These are phyloP conservation scores for Aspergillus arachidicola DNA, from an alignment of 2,329 filamentous ascomycete genomes.

Conservation along the genomic window DNA sequence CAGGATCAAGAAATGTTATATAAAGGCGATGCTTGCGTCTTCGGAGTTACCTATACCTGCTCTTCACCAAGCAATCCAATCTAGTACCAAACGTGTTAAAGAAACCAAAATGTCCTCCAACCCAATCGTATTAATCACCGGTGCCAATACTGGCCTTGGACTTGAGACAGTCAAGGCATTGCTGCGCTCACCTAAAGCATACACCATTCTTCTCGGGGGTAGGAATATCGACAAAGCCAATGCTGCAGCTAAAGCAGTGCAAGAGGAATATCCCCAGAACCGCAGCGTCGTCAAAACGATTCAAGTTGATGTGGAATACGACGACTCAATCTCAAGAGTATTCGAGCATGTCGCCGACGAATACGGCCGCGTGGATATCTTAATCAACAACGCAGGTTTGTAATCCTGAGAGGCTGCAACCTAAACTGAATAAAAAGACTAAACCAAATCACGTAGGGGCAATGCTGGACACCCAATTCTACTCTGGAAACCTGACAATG, in stretches of 20 bases:
- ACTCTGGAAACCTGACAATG: conserved; percentile 30
- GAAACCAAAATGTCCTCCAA: background rate
- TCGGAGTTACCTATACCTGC: no score
- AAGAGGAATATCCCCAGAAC: conserved; percentile 40
- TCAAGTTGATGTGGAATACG: conserved; percentile 57
- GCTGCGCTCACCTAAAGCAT: conserved; percentile 49
- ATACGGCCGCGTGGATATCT: conserved; percentile 52
- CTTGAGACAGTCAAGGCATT: conserved; percentile 61
- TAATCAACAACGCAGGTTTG: conserved; percentile 62
- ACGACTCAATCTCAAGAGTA: conserved; percentile 54
- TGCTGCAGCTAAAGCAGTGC: conserved; percentile 47
- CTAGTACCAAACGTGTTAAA: background rate
- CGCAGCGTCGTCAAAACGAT: conserved; percentile 43
- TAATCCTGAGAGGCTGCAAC: background rate
- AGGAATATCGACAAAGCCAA: conserved; percentile 56
- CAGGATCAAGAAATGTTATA: background rate
- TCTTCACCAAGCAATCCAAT: background rate
- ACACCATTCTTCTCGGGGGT: conserved; percentile 60
- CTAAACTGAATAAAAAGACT: no score
- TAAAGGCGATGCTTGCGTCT: background rate
- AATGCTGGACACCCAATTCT: conserved; percentile 33
- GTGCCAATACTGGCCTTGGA: conserved; percentile 64
- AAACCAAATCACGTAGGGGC: conserved; percentile 9
- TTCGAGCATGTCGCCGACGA: conserved; percentile 47
- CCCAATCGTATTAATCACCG: conserved; percentile 59